Conservation (phyloP, 441 rosid genomes). For the Rhodomyrtus psidioides region DNA sequence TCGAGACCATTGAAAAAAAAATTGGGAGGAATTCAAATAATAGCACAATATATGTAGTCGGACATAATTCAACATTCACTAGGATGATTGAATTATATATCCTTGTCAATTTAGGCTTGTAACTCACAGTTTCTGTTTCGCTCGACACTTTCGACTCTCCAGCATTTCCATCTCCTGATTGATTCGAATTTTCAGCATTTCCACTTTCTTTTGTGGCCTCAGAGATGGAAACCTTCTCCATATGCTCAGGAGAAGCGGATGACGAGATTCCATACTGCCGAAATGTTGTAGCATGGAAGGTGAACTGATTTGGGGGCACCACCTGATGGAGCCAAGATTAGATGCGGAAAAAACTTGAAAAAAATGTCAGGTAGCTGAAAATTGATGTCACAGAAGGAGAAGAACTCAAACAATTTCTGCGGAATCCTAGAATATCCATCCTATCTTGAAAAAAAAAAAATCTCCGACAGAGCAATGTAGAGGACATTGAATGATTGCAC, state of each 20-base stretch:
- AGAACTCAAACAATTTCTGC: not conserved
- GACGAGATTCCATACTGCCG: conserved; percentile 58
- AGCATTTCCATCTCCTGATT: not conserved
- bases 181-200: conserved; percentile 18
- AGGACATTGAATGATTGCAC: not conserved
- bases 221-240: conserved; percentile 25
- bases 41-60: not conserved
- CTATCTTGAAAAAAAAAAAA: no score
- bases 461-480: not conserved
- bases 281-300: conserved; percentile 24
- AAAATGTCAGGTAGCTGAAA: not conserved
- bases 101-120: not conserved
- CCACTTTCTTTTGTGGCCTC: conserved; percentile 19
- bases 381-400: not conserved
- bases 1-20: not conserved
- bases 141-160: conserved; percentile 16
- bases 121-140: conserved; percentile 25
- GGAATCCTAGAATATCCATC: not conserved
- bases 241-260: conserved; percentile 56
- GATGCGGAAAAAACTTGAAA: conserved; percentile 28
- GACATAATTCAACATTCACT: not conserved
- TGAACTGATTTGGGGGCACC: conserved; percentile 26
- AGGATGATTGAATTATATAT: not conserved
- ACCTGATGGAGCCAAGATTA: conserved; percentile 17
- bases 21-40: not conserved